Conservation (phyloP, 2,329 filamentous ascomycete genomes). For the Neurospora sp. region DNA sequence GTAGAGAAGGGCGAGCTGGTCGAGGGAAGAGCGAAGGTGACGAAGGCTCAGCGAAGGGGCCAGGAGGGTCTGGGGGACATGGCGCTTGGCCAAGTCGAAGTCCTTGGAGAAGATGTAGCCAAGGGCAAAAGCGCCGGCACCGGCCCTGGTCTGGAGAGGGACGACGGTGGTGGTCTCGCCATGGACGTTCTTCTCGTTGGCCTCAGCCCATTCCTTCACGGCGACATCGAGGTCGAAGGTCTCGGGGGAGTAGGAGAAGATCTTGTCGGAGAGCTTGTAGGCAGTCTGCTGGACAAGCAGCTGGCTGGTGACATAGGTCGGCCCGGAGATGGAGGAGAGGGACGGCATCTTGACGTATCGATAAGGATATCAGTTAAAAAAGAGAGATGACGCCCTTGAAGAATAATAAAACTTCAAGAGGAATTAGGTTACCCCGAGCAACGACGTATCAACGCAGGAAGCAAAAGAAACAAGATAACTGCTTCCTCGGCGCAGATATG, state of each 20-base stretch:
- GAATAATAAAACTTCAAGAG: slow-evolving; percentile 9
- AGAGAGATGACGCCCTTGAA: slow-evolving; percentile 7
- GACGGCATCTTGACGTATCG: slow-evolving; percentile 31
- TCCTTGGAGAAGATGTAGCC: slow-evolving; percentile 98
- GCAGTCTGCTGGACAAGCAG: slow-evolving; percentile 91
- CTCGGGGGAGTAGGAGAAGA: slow-evolving; percentile 93
- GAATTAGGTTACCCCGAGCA: slow-evolving; percentile 3
- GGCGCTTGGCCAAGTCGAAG: slow-evolving; percentile 82
- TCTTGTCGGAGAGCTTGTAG: slow-evolving; percentile 89
- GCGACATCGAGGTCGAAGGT: slow-evolving; percentile 85
- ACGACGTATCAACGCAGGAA: slow-evolving; percentile 14
- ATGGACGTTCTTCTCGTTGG: slow-evolving; percentile 67
- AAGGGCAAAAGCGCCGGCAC: slow-evolving; percentile 82
- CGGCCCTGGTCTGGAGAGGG: slow-evolving; percentile 74
- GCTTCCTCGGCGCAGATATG: slow-evolving; percentile 13
- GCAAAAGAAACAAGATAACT: slow-evolving; percentile 9
- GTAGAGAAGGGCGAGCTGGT: slow-evolving; percentile 87
- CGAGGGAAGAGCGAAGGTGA: slow-evolving; percentile 71
- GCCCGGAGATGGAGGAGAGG: slow-evolving; percentile 60
- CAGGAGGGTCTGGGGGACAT: slow-evolving; percentile 83
- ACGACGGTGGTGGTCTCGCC: slow-evolving; percentile 71
- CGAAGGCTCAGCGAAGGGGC: slow-evolving; percentile 76
- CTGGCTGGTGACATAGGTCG: slow-evolving; percentile 89
- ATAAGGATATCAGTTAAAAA: slow-evolving; percentile 29
- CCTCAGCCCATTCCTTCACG: slow-evolving; percentile 63